A percentile compares a stretch with the other conserved stretches of the same genome.
Conservation (phyloP, 1,284 basidiomycete genomes). For the Termitomyces sp. region DNA sequence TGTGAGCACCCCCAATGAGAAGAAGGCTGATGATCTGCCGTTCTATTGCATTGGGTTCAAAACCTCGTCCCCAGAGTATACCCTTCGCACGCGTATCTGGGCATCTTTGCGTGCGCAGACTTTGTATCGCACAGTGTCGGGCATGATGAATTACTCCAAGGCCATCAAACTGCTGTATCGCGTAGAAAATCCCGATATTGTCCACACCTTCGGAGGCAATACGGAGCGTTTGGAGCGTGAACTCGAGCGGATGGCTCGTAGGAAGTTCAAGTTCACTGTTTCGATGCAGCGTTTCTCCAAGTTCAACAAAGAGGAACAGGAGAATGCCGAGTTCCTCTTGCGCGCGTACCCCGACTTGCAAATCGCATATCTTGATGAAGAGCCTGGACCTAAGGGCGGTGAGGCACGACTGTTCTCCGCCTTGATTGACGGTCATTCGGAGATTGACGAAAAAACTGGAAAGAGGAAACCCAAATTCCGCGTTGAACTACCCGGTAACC, state of each 20-base stretch:
- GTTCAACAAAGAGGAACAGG: conserved; percentile 99
- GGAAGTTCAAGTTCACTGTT: conserved; percentile 98
- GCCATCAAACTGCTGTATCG: conserved; percentile 99
- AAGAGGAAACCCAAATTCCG: conserved; percentile 97
- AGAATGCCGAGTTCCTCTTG: conserved; percentile 97
- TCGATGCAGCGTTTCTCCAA: conserved; percentile 99
- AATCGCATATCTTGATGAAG: conserved; percentile 98
- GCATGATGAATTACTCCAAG: conserved; percentile 99
- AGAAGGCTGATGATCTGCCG: conserved; percentile 92
- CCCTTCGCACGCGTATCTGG: conserved; percentile 98
- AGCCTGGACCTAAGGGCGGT: conserved; percentile 81
- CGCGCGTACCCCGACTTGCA: conserved; percentile 98
- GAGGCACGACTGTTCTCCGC: conserved; percentile 92
- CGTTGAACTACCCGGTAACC: conserved; percentile 96
- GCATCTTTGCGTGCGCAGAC: conserved; percentile 98
- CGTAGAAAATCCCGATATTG: conserved; percentile 99
- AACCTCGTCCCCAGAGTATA: conserved; percentile 97
- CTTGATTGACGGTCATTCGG: conserved; percentile 96
- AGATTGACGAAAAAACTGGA: conserved; percentile 85
- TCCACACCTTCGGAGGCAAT: conserved; percentile 94
- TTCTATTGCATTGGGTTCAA: conserved; percentile 99
- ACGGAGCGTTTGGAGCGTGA: conserved; percentile 96
- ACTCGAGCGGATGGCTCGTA: conserved; percentile 92
- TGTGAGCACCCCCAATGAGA: conserved; percentile 63
- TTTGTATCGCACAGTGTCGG: conserved; percentile 99